Conservation (phyloP, 2,329 filamentous ascomycete genomes). For the Scytalidium sp. region DNA sequence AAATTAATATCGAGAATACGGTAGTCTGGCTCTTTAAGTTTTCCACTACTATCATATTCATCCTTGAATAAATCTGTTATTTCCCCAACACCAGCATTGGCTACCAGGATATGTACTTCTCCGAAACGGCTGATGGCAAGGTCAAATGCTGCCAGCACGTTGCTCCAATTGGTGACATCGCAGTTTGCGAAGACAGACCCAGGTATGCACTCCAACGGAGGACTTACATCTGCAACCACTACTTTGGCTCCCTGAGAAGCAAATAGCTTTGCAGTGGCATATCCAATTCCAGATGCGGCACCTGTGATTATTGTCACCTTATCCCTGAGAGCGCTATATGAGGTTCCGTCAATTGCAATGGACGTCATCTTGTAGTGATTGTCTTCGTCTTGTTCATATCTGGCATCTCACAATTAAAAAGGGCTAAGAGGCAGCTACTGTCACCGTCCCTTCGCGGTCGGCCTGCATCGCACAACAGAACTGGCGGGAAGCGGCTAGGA, state of each 20-base stretch:
- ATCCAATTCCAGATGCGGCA: slow-evolving; percentile 71
- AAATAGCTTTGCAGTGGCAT: slow-evolving; percentile 59
- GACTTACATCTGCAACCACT: slow-evolving; percentile 3
- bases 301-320: slow-evolving; percentile 73
- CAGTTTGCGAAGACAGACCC: neutral
- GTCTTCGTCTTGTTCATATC: no score
- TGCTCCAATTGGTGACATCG: slow-evolving; percentile 2
- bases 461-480: no score
- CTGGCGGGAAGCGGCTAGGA: no score
- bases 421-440: no score
- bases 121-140: slow-evolving; percentile 4
- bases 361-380: no score
- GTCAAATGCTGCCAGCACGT: slow-evolving; percentile 4
- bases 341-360: no score
- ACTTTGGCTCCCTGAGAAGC: slow-evolving; percentile 5
- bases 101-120: neutral
- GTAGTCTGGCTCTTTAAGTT: neutral
- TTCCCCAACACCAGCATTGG: neutral
- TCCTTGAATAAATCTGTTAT: neutral
- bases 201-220: slow-evolving; percentile 2
- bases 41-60: neutral
- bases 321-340: slow-evolving; percentile 21
- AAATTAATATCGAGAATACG: neutral
- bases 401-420: no score
- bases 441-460: no score